Percentiles rank a stretch among this genome's conserved stretches.
phyloP scores from a whole-genome alignment of 805 yeast species.

The Sugiyamaella americana region DNA sequence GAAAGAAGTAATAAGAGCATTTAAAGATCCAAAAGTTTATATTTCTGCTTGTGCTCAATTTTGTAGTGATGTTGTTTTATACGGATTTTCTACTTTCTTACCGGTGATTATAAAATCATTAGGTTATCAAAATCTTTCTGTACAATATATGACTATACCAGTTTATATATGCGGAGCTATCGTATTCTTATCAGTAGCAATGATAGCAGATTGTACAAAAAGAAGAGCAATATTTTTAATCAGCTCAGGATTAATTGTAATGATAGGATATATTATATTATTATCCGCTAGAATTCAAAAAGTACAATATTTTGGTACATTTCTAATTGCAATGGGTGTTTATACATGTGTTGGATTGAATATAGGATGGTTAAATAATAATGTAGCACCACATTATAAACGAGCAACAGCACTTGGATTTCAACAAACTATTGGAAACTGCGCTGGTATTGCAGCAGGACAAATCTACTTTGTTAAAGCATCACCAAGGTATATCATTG shows the following conservation, averaged over 20 bases:
- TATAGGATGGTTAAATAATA: constrained; percentile 40
- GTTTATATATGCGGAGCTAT: constrained; percentile 7
- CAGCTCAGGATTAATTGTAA: not conserved
- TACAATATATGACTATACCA: constrained; percentile 11
- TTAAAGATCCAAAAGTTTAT: constrained; percentile 8
- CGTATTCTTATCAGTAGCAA: constrained; percentile 2
- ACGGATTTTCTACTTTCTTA: constrained; percentile 9
- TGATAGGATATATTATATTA: constrained; percentile 3
- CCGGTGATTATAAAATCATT: constrained; percentile 6
- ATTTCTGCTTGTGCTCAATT: constrained; percentile 3
- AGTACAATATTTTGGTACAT: constrained; percentile 11
- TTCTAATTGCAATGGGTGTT: constrained; percentile 18
- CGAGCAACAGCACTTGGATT: constrained; percentile 34
- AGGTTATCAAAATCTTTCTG: constrained; percentile 3
- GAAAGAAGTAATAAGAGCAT: constrained; percentile 5
- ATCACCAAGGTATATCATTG: constrained; percentile 9
- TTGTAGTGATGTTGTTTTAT: constrained; percentile 11
- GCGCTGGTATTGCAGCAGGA: constrained; percentile 42
- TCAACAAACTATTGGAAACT: constrained; percentile 41
- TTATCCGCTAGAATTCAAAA: not conserved
- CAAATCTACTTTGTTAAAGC: constrained; percentile 32
- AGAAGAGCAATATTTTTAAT: not conserved
- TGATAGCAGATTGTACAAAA: constrained; percentile 5
- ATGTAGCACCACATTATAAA: constrained; percentile 38
- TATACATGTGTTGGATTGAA: constrained; percentile 38